Evolutionary conservation across 176 grass and related monocot genomes (phyloP).

Genomic region (Triticum monococcum): DNA sequence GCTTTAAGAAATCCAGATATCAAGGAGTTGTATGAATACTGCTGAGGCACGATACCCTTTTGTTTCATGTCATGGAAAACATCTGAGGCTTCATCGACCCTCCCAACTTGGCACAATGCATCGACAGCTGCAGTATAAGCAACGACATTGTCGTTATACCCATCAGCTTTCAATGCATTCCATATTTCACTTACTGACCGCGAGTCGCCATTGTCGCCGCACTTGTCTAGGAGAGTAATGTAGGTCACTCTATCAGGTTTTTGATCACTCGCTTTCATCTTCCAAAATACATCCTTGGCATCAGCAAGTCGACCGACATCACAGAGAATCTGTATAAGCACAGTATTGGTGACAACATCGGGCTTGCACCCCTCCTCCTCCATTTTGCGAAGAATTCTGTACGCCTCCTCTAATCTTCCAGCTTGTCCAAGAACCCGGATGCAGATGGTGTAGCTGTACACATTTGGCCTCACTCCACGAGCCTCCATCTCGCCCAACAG

Average conservation of each 20-base stretch:
- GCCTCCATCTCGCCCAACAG: constrained; percentile 74
- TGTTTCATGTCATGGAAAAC: constrained; percentile 67
- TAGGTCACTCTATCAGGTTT: constrained; percentile 88
- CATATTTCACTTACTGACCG: constrained; percentile 60
- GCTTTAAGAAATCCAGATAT: constrained; percentile 76
- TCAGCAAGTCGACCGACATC: constrained; percentile 55
- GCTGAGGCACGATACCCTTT: constrained; percentile 62
- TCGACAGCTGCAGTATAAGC: constrained; percentile 62
- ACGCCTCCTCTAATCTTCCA: constrained; percentile 56
- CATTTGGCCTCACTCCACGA: constrained; percentile 72
- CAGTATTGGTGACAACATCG: constrained; percentile 75
- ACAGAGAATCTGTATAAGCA: constrained; percentile 79
- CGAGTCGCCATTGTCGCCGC: constrained; percentile 66
- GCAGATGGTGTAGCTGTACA: constrained; percentile 94
- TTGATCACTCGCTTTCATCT: constrained; percentile 71
- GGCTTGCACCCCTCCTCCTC: constrained; percentile 66
- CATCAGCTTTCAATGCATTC: constrained; percentile 75
- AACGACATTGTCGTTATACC: constrained; percentile 73
- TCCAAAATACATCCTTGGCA: constrained; percentile 82
- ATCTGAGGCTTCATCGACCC: constrained; percentile 57
- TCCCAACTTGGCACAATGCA: constrained; percentile 73
- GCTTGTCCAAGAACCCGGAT: constrained; percentile 78
- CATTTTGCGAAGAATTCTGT: constrained; percentile 60
- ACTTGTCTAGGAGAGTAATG: constrained; percentile 82
- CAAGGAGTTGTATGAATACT: constrained; percentile 86